Base-by-base conservation (phyloP, 768 basidiomycete genomes). In the Naganishia friedmannii region DNA sequence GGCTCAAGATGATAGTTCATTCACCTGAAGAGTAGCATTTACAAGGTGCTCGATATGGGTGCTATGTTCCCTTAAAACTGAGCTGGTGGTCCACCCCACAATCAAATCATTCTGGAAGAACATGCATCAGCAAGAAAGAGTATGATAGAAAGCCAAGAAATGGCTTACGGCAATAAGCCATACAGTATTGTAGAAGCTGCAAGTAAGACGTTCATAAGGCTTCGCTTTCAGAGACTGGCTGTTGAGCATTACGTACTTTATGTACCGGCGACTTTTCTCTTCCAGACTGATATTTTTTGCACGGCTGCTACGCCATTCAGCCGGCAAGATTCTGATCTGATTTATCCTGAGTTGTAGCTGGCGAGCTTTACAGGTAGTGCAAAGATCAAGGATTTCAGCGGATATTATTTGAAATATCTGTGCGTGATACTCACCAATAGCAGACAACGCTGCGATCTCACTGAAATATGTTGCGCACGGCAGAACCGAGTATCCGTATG, bases 161-260 rank as follows among this genome's bases (percentile, higher is more conserved):
- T 21, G 26, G 65, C 79, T 70, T 23, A 78, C 79, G 12, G 92
- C 78, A 32, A 93, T 86, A 1, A 95, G 83, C 95, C 95, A 98
- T 1, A 95, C 84, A 34, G 86, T 88, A 76, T 94, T 96, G 83
- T 91, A 94, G 78, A 95, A 93, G 65, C 91, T 93, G 65, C 28
- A 51, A 32, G 55, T 19, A 66, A 32, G 53, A n/a, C 26, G 13
- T 42, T 15, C 15, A 55, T 26, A 37, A 46, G 19, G 23, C 26
- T 28, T 29, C 31, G 37, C 0, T 21, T 29, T 26, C 3, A 1
- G 39, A 17, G 7, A 45, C 53, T 23, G 39, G 28, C 19, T 12
- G 51, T 23, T 42, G 21, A 53, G 46, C 0, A 53, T n/a, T 4
- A 76, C 84, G 53, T 72, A 90, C 89, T 85, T 86, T 69, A 90